Percentiles rank a stretch among this genome's conserved stretches.
Evolutionary conservation across 164 flowering plant genomes (phyloP).

Genomic region (Tinospora cordifolia): DNA sequence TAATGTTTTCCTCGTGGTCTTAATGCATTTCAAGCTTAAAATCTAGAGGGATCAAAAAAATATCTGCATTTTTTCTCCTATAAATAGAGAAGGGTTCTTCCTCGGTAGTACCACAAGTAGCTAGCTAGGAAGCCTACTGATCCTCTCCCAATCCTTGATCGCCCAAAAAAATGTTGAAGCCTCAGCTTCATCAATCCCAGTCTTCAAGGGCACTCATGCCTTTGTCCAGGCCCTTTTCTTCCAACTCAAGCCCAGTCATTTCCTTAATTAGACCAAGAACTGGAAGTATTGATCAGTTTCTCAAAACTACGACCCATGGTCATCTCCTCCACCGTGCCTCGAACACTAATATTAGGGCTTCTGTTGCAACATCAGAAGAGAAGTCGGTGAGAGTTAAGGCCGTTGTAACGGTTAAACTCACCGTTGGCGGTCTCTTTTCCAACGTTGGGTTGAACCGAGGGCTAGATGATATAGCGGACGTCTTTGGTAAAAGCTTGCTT

Average conservation of each 20-base stretch:
- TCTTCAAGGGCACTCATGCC: constrained; percentile 1
- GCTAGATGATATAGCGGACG: constrained; percentile 21
- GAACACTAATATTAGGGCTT: neutral
- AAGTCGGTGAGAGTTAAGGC: constrained; percentile 31
- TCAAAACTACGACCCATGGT: neutral
- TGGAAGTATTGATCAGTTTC: neutral
- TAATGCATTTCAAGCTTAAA: too few species aligned
- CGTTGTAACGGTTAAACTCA: constrained; percentile 29
- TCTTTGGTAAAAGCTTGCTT: constrained; percentile 36
- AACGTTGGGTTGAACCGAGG: constrained; percentile 15
- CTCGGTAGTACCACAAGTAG: too few species aligned
- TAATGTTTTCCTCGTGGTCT: too few species aligned
- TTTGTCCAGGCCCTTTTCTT: neutral
- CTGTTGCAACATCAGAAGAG: neutral
- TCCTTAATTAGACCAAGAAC: neutral
- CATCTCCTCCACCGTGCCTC: neutral
- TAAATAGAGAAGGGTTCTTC: too few species aligned
- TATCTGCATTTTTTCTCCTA: too few species aligned
- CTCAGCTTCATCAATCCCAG: constrained; percentile 2
- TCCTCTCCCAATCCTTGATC: too few species aligned
- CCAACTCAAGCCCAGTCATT: neutral
- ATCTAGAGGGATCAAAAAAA: too few species aligned
- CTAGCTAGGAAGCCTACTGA: too few species aligned
- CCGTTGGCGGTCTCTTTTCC: constrained; percentile 30
- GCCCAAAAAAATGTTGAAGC: constrained; percentile 11